Conservation (phyloP, 192 early-diverging fungal species). For the Backusella westeae region DNA sequence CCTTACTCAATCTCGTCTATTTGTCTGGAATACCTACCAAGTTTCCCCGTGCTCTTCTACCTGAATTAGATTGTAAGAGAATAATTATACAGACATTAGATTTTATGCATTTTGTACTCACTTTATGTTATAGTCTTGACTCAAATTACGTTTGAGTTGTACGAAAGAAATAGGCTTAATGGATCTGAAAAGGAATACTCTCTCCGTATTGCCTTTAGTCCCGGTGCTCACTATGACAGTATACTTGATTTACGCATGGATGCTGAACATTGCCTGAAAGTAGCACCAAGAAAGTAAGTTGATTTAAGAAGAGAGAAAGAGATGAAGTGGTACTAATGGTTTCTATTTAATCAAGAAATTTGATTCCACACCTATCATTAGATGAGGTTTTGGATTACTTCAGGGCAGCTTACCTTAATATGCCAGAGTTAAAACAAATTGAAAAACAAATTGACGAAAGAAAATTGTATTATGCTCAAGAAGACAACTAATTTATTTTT, state of each 20-base stretch:
- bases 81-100: background rate
- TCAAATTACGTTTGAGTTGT: constrained; percentile 97
- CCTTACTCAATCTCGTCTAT: constrained; percentile 88
- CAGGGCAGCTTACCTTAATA: constrained; percentile 47
- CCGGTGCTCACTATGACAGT: constrained; percentile 88
- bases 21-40: constrained; percentile 80
- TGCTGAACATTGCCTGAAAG: constrained; percentile 78
- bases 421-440: constrained; percentile 33
- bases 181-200: constrained; percentile 75
- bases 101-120: background rate
- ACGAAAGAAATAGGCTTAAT: constrained; percentile 70
- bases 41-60: constrained; percentile 59
- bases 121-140: constrained; percentile 67
- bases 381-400: constrained; percentile 65
- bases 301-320: background rate
- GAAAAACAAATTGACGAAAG: constrained; percentile 33
- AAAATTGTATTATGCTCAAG: constrained; percentile 37
- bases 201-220: constrained; percentile 84
- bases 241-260: constrained; percentile 88
- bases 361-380: constrained; percentile 82
- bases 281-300: constrained; percentile 70
- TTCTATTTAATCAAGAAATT: constrained; percentile 52
- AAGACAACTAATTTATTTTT: constrained; percentile 18
- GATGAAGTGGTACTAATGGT: background rate
- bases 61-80: constrained; percentile 87